These are phyloP conservation scores for Wickerhamiella occidentalis DNA, from an alignment of 805 yeast genomes.

Conservation along the genomic window DNA sequence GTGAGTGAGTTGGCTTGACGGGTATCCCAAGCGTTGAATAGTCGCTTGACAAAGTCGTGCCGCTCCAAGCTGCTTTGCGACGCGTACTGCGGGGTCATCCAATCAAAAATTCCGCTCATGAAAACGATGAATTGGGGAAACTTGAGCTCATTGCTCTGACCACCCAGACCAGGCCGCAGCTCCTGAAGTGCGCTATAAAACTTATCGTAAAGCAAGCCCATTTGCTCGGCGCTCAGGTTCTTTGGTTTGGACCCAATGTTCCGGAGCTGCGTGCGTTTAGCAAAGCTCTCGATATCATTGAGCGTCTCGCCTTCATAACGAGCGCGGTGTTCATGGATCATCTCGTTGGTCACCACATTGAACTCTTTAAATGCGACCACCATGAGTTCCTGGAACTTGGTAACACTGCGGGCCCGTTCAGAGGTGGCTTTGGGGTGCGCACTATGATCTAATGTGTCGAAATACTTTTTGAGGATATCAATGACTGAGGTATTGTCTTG, in stretches of 20 bases:
- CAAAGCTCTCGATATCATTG: constrained; percentile 78
- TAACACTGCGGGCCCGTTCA: constrained; percentile 50
- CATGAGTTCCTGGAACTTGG: constrained; percentile 79
- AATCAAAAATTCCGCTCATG: constrained; percentile 68
- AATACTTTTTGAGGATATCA: constrained; percentile 71
- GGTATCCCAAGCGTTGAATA: constrained; percentile 65
- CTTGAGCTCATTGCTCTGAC: constrained; percentile 51
- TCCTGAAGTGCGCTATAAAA: constrained; percentile 67
- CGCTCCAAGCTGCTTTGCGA: constrained; percentile 19
- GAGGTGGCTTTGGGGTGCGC: constrained; percentile 64
- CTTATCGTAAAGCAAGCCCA: constrained; percentile 70
- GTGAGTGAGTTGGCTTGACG: constrained; percentile 41
- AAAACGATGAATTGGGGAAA: constrained; percentile 59
- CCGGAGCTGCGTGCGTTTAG: constrained; percentile 81
- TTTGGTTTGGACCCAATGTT: constrained; percentile 62
- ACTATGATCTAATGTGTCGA: constrained; percentile 59
- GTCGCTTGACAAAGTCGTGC: constrained; percentile 43
- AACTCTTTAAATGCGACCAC: constrained; percentile 92
- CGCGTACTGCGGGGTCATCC: constrained; percentile 36
- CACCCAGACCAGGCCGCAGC: constrained; percentile 37
- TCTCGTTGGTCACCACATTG: constrained; percentile 60
- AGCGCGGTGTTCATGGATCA: constrained; percentile 54
- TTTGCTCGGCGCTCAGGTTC: constrained; percentile 43
- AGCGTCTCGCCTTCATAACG: constrained; percentile 66
- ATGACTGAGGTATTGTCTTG: constrained; percentile 91